Evolutionary conservation across 164 flowering plant genomes (phyloP).

Genomic region (Magnolia sinica): DNA sequence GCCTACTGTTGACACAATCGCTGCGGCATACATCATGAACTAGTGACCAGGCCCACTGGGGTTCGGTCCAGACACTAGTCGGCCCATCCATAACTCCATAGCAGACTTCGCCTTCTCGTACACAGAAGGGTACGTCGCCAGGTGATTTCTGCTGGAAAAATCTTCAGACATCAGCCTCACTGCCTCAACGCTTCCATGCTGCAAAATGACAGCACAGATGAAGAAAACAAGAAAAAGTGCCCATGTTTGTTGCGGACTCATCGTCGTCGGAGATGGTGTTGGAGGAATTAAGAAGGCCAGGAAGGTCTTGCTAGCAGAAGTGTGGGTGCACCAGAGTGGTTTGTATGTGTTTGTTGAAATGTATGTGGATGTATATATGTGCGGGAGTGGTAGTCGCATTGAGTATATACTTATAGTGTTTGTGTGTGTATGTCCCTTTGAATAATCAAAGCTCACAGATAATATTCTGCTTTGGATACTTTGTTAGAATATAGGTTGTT

Average conservation of each 20-base stretch:
- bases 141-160: not conserved
- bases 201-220: not conserved
- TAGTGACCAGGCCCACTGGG: conserved; percentile 12
- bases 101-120: conserved; percentile 4
- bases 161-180: not conserved
- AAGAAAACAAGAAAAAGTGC: not conserved
- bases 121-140: conserved; percentile 6
- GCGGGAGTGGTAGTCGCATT: too few relatives aligned
- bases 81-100: conserved; percentile 5
- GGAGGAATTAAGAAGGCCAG: too few relatives aligned
- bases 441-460: too few relatives aligned
- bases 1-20: too few relatives aligned
- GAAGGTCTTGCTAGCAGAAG: too few relatives aligned
- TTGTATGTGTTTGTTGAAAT: too few relatives aligned
- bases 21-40: not conserved
- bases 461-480: too few relatives aligned
- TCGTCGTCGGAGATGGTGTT: not conserved
- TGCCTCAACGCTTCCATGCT: conserved; percentile 6
- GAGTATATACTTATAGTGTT: too few relatives aligned
- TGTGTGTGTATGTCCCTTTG: too few relatives aligned
- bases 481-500: too few relatives aligned
- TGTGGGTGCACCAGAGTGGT: too few relatives aligned
- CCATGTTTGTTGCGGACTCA: not conserved
- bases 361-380: too few relatives aligned
- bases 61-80: conserved; percentile 10